Base-by-base conservation (phyloP, 257 asterid genomes). In the Ilex asprella region DNA sequence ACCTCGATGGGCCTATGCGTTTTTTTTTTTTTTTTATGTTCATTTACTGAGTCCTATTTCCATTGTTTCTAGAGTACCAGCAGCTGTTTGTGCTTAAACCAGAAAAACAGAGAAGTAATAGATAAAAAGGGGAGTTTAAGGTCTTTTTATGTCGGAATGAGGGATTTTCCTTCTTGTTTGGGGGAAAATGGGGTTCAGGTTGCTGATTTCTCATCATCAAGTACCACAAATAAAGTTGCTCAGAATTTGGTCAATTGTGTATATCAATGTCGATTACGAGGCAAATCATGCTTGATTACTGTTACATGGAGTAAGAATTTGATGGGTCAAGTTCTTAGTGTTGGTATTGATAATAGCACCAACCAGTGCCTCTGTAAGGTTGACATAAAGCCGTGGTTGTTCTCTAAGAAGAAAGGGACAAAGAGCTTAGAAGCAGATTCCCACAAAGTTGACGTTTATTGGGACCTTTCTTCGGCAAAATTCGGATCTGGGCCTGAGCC, bases 121-220 rank as follows among this genome's bases (percentile, higher is more conserved):
- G 67, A n/a, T 30, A 21, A 21, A 21, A 21, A 21, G 27, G 27
- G 27, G 27, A 21, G 27, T 21, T 21, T 55, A 57, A 55, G 35
- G 14, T 9, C 14, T 52, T 44, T 35, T 46, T 12, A 44, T 12
- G 56, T 61, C 59, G 21, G 58, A 50, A 79, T 79, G 85, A 76
- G 72, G 60, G 85, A 79, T 65, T 79, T 79, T 39, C 85, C 85
- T 73, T 76, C 85, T 47, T 79, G 85, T 73, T 79, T 79, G 67
- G 82, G 82, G 50, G 85, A 79, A 76, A 79, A 69, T 68, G 85
- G 85, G 62, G 82, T 79, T 64, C 85, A 79, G 65, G 85, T 79
- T 50, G 85, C 82, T 44, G 85, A 79, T 63, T 69, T 72, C 66
- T 73, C 85, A 50, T 79, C 77, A n/a, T 72, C 84, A 57, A 35